These are phyloP conservation scores for Rhizopogon salebrosus DNA, from an alignment of 768 basidiomycete species.

Conservation along the genomic window DNA sequence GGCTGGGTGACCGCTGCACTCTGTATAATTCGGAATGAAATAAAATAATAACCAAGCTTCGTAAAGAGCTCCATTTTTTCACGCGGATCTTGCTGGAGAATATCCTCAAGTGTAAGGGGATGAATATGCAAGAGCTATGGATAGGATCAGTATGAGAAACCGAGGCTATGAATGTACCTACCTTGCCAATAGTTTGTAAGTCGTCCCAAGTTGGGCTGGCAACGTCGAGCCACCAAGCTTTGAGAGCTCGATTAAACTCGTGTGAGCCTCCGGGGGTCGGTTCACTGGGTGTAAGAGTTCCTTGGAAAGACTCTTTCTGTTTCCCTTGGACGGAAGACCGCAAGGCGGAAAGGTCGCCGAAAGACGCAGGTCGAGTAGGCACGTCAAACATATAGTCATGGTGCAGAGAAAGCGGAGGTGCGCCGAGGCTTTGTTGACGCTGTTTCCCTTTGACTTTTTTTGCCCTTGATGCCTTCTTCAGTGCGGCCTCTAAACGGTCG, in stretches of 20 bases:
- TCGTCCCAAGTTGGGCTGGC: slow-evolving; percentile 86
- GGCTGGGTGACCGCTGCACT: slow-evolving; percentile 39
- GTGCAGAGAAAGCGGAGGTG: slow-evolving; percentile 11
- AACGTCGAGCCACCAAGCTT: slow-evolving; percentile 90
- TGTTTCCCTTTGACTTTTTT: slow-evolving; percentile 16
- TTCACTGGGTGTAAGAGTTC: not conserved
- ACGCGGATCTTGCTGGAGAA: slow-evolving; percentile 83
- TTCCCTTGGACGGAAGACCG: slow-evolving; percentile 44
- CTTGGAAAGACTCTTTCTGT: slow-evolving; percentile 21
- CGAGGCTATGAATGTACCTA: slow-evolving; percentile 22
- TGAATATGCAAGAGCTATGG: slow-evolving; percentile 78
- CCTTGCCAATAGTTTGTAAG: slow-evolving; percentile 81
- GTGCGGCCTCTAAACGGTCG: slow-evolving; percentile 41
- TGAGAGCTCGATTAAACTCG: slow-evolving; percentile 24
- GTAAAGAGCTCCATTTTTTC: slow-evolving; percentile 90
- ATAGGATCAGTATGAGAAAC: not conserved
- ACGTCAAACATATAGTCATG: slow-evolving; percentile 33
- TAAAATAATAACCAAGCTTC: slow-evolving; percentile 86
- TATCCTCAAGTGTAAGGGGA: slow-evolving; percentile 90
- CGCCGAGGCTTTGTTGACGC: not conserved
- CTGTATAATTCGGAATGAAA: slow-evolving; percentile 82
- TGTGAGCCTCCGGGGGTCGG: not conserved
- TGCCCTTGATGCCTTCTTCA: slow-evolving; percentile 36
- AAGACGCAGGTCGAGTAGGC: slow-evolving; percentile 26
- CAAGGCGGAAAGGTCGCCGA: slow-evolving; percentile 20